Evolutionary conservation across 306 rosid species (phyloP).

Genomic region (Ormosia emarginata): DNA sequence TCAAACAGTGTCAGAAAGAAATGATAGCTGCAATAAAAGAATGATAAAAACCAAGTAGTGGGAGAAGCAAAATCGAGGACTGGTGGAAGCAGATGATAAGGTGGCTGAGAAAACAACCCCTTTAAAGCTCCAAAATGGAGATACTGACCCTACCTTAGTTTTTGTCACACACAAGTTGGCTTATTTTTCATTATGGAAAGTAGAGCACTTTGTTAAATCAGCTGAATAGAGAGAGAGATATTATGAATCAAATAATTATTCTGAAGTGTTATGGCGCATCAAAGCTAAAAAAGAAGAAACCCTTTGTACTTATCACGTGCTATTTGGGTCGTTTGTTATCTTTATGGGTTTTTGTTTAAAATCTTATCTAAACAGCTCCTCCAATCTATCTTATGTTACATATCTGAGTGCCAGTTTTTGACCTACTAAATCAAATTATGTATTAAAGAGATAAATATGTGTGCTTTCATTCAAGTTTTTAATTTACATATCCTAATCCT

Average conservation of each 20-base stretch:
- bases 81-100: conserved; percentile 41
- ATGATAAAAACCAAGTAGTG: conserved; percentile 39
- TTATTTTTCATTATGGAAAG: conserved; percentile 33
- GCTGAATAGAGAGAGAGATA: background rate
- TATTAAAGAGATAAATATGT: conserved; percentile 16
- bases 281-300: background rate
- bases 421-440: conserved; percentile 1
- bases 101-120: conserved; percentile 33
- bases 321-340: conserved; percentile 5
- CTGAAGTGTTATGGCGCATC: background rate
- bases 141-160: conserved; percentile 46
- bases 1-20: conserved; percentile 3
- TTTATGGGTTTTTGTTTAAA: background rate
- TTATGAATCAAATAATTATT: background rate
- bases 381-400: background rate
- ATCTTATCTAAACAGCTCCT: conserved; percentile 18
- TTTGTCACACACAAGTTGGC: conserved; percentile 40
- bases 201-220: conserved; percentile 41
- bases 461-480: conserved; percentile 22
- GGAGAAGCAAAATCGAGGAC: conserved; percentile 42
- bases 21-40: conserved; percentile 35
- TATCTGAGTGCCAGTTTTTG: background rate
- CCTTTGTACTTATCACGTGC: background rate
- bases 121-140: conserved; percentile 17
- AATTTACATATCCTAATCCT: conserved; percentile 21